Percentiles rank a stretch among this genome's conserved stretches.
phyloP scores from a whole-genome alignment of 176 grass and related monocot genomes.

The Eremochloa ophiuroides region DNA sequence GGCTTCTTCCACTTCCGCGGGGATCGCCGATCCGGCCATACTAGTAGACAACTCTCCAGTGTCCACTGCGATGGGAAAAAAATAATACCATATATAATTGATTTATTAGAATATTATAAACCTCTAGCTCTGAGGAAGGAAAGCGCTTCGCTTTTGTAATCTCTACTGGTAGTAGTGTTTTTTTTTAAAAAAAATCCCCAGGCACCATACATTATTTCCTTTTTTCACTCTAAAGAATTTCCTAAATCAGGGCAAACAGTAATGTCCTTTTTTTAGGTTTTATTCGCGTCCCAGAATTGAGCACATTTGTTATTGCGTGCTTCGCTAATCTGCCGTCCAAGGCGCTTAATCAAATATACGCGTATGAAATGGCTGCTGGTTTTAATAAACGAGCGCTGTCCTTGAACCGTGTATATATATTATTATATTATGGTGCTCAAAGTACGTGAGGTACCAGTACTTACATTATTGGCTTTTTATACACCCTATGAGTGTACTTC shows the following conservation, averaged over 20 bases:
- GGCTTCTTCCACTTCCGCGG: not conserved
- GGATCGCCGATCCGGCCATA: conserved; percentile 18
- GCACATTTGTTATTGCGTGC: not conserved
- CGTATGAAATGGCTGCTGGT: conserved; percentile 16
- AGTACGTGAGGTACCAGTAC: not conserved
- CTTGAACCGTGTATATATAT: not conserved
- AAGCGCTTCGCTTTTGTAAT: conserved; percentile 8
- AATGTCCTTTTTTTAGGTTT: not conserved
- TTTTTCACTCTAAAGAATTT: not conserved
- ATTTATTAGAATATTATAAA: not conserved
- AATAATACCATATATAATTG: not conserved
- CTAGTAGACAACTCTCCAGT: not conserved
- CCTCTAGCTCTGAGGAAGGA: not conserved
- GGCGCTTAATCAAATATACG: not conserved
- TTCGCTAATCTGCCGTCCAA: not conserved
- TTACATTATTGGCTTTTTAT: conserved; percentile 10
- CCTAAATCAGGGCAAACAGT: not conserved
- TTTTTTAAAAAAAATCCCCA: too few species aligned
- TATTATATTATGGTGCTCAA: not conserved
- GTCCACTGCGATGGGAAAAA: too few species aligned
- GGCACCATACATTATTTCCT: not conserved
- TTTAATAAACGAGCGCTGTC: not conserved
- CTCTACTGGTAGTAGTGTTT: not conserved
- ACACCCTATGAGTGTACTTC: conserved; percentile 43
- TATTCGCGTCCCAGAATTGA: not conserved